Base-by-base conservation (phyloP, 2,329 filamentous ascomycete species). In the Neonectria faginata region DNA sequence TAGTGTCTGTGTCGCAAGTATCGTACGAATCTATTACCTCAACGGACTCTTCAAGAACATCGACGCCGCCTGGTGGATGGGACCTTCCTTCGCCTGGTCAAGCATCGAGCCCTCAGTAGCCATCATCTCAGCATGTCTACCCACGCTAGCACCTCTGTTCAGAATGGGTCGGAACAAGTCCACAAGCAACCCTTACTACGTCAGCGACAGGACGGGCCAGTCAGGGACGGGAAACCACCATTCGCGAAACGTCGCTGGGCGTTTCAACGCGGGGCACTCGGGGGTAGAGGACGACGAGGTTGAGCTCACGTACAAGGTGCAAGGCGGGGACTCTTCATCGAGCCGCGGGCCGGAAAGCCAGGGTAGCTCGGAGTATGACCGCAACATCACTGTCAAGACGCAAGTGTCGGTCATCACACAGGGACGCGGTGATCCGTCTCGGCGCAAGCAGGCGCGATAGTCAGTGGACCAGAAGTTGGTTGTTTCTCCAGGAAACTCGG, bases 101-200 rank as follows among this genome's bases (percentile, higher is more conserved):
- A 58, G 56, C 41, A 66, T 65, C 39, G 62, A 67, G 14, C 66
- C 66, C 2, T 67, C 60, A 1, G 63, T 67, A 2, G 62, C 58
- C 52, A 66, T 67, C 36, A 58, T 67, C 41, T 67, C 62, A 2
- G 66, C 66, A 5, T 67, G 66, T 16, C 59, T 67, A 11, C 66
- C 66, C 8, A 65, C 62, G 3, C 61, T 62, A 8, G 66, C 63
- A 3, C 66, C 66, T 10, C 60, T 67, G 5, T 62, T 63, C 25
- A 63, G 61, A 16, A 50, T 64, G 42, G 31, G 53, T 27, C 65
- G 62, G 20, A 64, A 61, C 22, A 56, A 60, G 39, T 48, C 60
- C 16, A 57, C 27, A n/a, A 47, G n/a, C 22, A 57, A 41, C 18
- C 54, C 54, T 14, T 62, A 65, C 55, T 61, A 62, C 33, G 48